Conservation (phyloP, 2,329 filamentous ascomycete species). For the Chaetomiaceae sp. region DNA sequence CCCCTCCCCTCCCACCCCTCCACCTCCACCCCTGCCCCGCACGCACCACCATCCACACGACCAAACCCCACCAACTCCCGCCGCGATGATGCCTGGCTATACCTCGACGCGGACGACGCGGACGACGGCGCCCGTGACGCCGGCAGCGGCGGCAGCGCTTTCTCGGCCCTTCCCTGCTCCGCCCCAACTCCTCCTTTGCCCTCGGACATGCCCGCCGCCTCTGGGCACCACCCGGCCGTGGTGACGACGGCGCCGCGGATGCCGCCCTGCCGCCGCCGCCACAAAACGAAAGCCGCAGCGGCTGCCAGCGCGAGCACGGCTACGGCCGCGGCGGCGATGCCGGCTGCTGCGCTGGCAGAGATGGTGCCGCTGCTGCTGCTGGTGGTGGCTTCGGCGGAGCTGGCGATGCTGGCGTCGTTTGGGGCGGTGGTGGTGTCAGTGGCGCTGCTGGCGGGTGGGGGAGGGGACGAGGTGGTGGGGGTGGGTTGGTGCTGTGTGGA, state of each 20-base stretch:
- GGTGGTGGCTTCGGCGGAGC: neutral
- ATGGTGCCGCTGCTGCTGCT: conserved; percentile 3
- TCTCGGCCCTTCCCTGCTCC: neutral
- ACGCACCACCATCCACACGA: no score
- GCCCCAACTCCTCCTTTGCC: no score
- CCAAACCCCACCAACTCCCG: no score
- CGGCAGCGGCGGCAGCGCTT: no score
- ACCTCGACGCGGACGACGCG: no score
- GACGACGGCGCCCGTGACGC: no score
- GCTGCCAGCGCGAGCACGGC: conserved; percentile 3
- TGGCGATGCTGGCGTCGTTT: neutral
- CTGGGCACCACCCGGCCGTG: conserved; percentile 17
- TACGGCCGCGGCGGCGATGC: conserved; percentile 17
- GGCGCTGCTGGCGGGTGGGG: neutral
- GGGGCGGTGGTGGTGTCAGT: neutral
- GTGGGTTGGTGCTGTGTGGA: neutral
- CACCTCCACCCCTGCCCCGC: no score
- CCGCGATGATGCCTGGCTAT: no score
- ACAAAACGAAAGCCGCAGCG: conserved; percentile 13
- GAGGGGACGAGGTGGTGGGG: neutral
- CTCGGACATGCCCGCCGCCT: neutral
- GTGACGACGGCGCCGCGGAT: conserved; percentile 18
- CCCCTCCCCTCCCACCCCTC: no score
- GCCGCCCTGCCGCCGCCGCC: conserved; percentile 15
- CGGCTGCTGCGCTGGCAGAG: conserved; percentile 19